Evolutionary conservation across 306 rosid genomes (phyloP).

Genomic region (Medicago truncatula): MtrunA17r5.0-ANR NC_053043.1:1224501-1225000

Average conservation of each 20-base stretch:
- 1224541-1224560: neutral
- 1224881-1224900: neutral
- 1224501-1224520: too few relatives aligned
- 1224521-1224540: too few relatives aligned
- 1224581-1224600: too few relatives aligned
- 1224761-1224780: constrained; percentile 43
- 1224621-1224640: constrained; percentile 70
- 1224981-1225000: neutral
- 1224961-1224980: neutral
- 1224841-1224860: neutral
- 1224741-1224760: constrained; percentile 51
- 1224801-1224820: neutral
- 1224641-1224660: constrained; percentile 66
- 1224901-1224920: constrained; percentile 21
- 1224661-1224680: constrained; percentile 62
- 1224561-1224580: neutral
- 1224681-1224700: constrained; percentile 74
- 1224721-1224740: constrained; percentile 59
- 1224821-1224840: neutral
- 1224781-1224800: constrained; percentile 24
- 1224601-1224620: constrained; percentile 47
- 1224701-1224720: constrained; percentile 69
- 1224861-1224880: neutral
- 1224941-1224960: constrained; percentile 24
- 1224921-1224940: neutral